phyloP scores from a whole-genome alignment of 1,284 basidiomycete genomes.

The Malassezia obtusa region DNA sequence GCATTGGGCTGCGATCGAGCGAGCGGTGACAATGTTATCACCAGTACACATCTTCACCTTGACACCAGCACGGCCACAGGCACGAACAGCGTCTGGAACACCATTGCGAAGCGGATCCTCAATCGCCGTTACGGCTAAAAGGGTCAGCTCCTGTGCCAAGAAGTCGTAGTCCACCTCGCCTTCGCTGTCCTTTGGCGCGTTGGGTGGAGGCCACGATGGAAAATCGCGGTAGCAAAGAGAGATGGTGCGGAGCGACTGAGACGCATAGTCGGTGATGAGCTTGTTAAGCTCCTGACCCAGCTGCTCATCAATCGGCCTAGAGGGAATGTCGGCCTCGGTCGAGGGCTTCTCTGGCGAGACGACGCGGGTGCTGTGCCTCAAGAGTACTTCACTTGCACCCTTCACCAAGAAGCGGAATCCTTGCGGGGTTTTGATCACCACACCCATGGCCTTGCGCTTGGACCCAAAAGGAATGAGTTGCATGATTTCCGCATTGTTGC shows the following conservation, averaged over 20 bases:
- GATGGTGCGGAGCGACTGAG: conserved; percentile 85
- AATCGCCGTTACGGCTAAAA: conserved; percentile 82
- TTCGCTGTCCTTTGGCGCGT: conserved; percentile 52
- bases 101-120: conserved; percentile 89
- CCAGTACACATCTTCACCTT: conserved; percentile 97
- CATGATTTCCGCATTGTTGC: conserved; percentile 62
- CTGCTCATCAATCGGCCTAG: conserved; percentile 5
- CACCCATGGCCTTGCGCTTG: conserved; percentile 90
- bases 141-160: conserved; percentile 64
- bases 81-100: conserved; percentile 74
- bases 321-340: neutral
- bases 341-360: neutral
- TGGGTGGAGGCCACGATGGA: conserved; percentile 66
- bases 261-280: conserved; percentile 93
- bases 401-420: conserved; percentile 70
- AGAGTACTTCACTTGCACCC: conserved; percentile 83
- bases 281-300: conserved; percentile 63
- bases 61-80: conserved; percentile 82
- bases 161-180: conserved; percentile 60
- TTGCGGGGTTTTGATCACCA: conserved; percentile 62
- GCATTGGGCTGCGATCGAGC: conserved; percentile 88
- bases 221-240: conserved; percentile 87
- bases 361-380: neutral
- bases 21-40: conserved; percentile 77
- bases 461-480: conserved; percentile 94